Evolutionary conservation across 1,139 yeast genomes (phyloP).

Genomic region (Blastobotrys apis): DNA sequence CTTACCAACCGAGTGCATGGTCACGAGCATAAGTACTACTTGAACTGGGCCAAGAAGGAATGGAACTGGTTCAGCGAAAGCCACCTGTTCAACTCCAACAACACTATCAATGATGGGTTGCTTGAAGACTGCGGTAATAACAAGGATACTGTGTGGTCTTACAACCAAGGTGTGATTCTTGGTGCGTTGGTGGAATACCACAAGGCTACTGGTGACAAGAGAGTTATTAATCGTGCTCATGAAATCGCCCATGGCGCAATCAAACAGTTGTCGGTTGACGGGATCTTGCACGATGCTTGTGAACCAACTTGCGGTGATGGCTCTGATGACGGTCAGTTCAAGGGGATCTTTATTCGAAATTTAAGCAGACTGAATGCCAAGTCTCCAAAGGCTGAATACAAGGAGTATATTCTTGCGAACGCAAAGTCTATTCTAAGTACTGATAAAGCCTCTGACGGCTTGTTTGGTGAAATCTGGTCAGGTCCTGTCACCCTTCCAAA

Average conservation of each 20-base stretch:
- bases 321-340: slow-evolving; percentile 17
- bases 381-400: slow-evolving; percentile 11
- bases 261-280: slow-evolving; percentile 14
- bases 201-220: slow-evolving; percentile 11
- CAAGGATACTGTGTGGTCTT: slow-evolving; percentile 19
- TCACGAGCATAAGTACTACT: slow-evolving; percentile 10
- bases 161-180: slow-evolving; percentile 23
- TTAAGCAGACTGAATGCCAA: slow-evolving; percentile 14
- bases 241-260: slow-evolving; percentile 17
- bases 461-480: slow-evolving; percentile 16
- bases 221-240: slow-evolving; percentile 14
- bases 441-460: slow-evolving; percentile 6
- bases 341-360: slow-evolving; percentile 22
- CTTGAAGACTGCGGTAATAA: slow-evolving; percentile 17
- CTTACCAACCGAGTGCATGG: slow-evolving; percentile 17
- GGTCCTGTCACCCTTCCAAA: slow-evolving; percentile 11
- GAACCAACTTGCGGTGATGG: slow-evolving; percentile 21
- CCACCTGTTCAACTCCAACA: slow-evolving; percentile 16
- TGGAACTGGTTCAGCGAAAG: slow-evolving; percentile 19
- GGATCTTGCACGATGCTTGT: slow-evolving; percentile 20
- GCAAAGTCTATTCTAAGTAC: slow-evolving; percentile 12
- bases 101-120: slow-evolving; percentile 20
- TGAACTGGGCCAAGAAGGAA: slow-evolving; percentile 19
- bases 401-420: slow-evolving; percentile 10
- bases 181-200: slow-evolving; percentile 20